phyloP scores from a whole-genome alignment of 2,329 filamentous ascomycete species.

The Periconia sp. region DNA sequence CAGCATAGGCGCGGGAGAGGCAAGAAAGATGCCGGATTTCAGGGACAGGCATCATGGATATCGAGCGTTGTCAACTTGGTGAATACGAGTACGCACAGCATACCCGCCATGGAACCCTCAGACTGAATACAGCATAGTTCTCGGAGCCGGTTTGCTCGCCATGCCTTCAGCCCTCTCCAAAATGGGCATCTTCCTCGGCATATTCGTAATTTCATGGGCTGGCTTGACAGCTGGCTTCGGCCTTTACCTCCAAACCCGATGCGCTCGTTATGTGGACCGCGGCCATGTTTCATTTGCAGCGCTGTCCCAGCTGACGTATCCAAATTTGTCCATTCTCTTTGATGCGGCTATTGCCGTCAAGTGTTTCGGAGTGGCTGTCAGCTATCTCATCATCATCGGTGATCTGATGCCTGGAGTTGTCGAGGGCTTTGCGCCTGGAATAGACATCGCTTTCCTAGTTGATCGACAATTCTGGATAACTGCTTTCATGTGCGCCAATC shows the following conservation, averaged over 20 bases:
- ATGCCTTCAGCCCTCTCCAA: slow-evolving; percentile 96
- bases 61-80: slow-evolving; percentile 95
- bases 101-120: too few relatives aligned
- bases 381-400: slow-evolving; percentile 98
- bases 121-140: slow-evolving; percentile 62
- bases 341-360: slow-evolving; percentile 96
- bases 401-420: slow-evolving; percentile 97
- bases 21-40: slow-evolving; percentile 71
- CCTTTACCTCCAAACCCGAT: slow-evolving; percentile 91
- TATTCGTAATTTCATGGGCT: slow-evolving; percentile 88
- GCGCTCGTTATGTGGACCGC: slow-evolving; percentile 89
- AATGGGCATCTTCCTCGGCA: slow-evolving; percentile 89
- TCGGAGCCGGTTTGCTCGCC: slow-evolving; percentile 91
- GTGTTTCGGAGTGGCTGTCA: slow-evolving; percentile 96
- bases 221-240: slow-evolving; percentile 88
- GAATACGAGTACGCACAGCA: slow-evolving; percentile 78
- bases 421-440: slow-evolving; percentile 73
- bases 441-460: slow-evolving; percentile 74
- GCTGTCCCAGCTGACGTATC: slow-evolving; percentile 95
- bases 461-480: slow-evolving; percentile 98
- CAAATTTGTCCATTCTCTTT: slow-evolving; percentile 93
- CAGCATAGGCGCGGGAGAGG: slow-evolving; percentile 60
- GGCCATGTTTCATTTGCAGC: slow-evolving; percentile 93
- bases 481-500: slow-evolving; percentile 76
- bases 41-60: slow-evolving; percentile 82